Evolutionary conservation across 805 yeast genomes (phyloP).

Genomic region (Suhomyces pyralidae): DNA sequence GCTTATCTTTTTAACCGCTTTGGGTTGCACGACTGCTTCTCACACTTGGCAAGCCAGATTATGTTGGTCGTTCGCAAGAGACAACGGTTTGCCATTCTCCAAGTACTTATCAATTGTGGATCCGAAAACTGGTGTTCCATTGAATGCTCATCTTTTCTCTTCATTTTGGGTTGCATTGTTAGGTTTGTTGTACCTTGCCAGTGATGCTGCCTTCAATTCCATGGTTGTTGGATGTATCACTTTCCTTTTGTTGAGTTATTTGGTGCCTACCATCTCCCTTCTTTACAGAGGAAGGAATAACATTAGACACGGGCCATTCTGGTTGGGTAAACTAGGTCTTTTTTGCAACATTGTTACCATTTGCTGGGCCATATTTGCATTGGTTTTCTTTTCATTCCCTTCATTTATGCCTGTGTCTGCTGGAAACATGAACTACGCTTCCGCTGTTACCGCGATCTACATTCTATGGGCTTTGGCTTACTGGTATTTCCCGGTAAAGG

Average conservation of each 20-base stretch:
- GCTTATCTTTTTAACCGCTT: slow-evolving; percentile 33
- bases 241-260: slow-evolving; percentile 34
- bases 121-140: slow-evolving; percentile 37
- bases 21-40: slow-evolving; percentile 38
- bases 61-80: slow-evolving; percentile 44
- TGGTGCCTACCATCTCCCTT: slow-evolving; percentile 35
- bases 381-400: slow-evolving; percentile 40
- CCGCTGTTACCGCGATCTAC: slow-evolving; percentile 28
- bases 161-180: slow-evolving; percentile 31
- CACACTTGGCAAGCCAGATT: slow-evolving; percentile 46
- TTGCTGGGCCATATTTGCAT: slow-evolving; percentile 34
- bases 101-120: slow-evolving; percentile 35
- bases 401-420: slow-evolving; percentile 26
- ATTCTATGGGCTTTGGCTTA: slow-evolving; percentile 34
- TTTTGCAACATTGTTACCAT: slow-evolving; percentile 32
- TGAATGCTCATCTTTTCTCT: slow-evolving; percentile 39
- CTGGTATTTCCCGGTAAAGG: slow-evolving; percentile 43
- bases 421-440: slow-evolving; percentile 28
- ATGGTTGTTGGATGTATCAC: slow-evolving; percentile 39
- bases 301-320: slow-evolving; percentile 40
- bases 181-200: slow-evolving; percentile 36
- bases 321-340: slow-evolving; percentile 39
- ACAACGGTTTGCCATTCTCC: slow-evolving; percentile 42
- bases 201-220: slow-evolving; percentile 39
- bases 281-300: slow-evolving; percentile 36